Evolutionary conservation across 257 asterid species (phyloP), one percentile per base, ranked within the genome.

Genomic region (Paulownia fortunei): DNA sequence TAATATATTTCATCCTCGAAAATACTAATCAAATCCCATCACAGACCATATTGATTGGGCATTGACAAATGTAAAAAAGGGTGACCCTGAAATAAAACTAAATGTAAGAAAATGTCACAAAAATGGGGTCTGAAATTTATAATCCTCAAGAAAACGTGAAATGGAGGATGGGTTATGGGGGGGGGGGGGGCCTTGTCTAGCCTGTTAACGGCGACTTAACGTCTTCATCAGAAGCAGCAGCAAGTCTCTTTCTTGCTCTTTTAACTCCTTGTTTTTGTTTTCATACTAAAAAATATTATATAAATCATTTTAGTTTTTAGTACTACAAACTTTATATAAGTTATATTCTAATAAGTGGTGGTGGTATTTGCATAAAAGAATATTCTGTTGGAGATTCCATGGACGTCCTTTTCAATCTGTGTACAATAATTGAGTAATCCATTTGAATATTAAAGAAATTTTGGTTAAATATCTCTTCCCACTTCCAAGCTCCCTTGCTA

Each of bases 341-440:
- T n/a, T n/a, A n/a, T n/a, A n/a, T n/a, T 1, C 4, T 36, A 34
- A 2, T 36, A 6, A 5, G 26, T 67, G 49, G 49, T 39, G 27
- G 16, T 71, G 46, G 62, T 70, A 26, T 52, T 32, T 6, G 69
- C 18, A 13, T 18, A 26, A 49, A 56, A 39, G 78, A 37, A 73
- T 73, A 73, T 73, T 73, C 58, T 8, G 5, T 39, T 23, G 78
- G 58, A 73, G 18, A 59, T 56, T 59, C 46, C 23, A 23, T 39
- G 6, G 59, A 21, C 13, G 30, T 24, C 59, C 30, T 58, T 41
- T 73, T 37, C 54, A 9, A 55, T 36, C 34, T 52, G 4, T 30
- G n/a, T 32, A 18, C 37, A 54, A 72, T 72, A 54, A 72, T 72
- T 12, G 34, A 11, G 21, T 37, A 34, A 63, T 39, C 13, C 46